These are phyloP conservation scores for Erodium moschatum DNA, from an alignment of 441 rosid genomes.

Conservation along the genomic window DNA sequence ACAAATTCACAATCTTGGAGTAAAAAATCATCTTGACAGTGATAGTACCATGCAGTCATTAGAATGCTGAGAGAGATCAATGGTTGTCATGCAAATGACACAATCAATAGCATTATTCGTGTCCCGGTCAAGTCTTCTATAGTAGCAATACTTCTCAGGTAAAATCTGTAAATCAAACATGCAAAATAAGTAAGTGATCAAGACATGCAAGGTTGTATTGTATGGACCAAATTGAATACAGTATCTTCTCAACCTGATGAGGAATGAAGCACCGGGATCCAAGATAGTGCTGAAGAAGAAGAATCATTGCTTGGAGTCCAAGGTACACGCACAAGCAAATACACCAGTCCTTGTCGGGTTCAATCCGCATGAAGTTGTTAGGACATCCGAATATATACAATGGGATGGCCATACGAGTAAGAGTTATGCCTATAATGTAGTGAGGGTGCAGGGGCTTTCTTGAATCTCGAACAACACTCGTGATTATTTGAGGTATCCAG, in stretches of 20 bases:
- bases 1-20: not conserved
- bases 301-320: constrained; percentile 74
- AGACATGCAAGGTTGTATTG: too few species aligned
- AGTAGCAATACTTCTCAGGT: constrained; percentile 90
- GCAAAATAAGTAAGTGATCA: not conserved
- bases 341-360: constrained; percentile 79
- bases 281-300: constrained; percentile 85
- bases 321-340: constrained; percentile 48
- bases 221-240: not conserved
- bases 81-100: constrained; percentile 89
- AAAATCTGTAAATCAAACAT: constrained; percentile 49
- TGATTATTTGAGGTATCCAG: constrained; percentile 89
- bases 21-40: not conserved
- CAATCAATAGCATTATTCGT: constrained; percentile 56
- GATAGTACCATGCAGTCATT: constrained; percentile 74
- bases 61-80: constrained; percentile 56
- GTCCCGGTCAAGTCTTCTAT: constrained; percentile 52
- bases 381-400: constrained; percentile 90
- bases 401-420: constrained; percentile 81
- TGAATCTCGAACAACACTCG: constrained; percentile 76
- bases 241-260: constrained; percentile 51
- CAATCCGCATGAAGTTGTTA: constrained; percentile 85
- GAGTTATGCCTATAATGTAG: constrained; percentile 77
- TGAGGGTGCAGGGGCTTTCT: constrained; percentile 94
- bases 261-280: constrained; percentile 97